phyloP scores from a whole-genome alignment of 129 eudicot species.

The Apium graveolens region DNA sequence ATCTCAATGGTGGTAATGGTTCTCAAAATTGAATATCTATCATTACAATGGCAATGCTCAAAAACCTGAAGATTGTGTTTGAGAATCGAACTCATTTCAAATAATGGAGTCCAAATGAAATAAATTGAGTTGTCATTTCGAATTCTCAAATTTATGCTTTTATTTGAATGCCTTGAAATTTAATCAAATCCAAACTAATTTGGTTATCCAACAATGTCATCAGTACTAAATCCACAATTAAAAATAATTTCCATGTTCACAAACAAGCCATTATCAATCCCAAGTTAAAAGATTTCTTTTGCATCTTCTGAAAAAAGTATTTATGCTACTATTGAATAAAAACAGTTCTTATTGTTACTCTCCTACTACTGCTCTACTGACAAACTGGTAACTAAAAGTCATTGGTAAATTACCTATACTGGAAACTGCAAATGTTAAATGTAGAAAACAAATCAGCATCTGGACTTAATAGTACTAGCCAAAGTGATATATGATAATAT shows the following conservation, averaged over 20 bases:
- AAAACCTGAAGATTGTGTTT: not conserved
- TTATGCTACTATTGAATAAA: too few relatives aligned
- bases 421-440: not conserved
- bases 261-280: not conserved
- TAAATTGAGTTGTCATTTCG: too few relatives aligned
- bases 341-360: not conserved
- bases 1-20: not conserved
- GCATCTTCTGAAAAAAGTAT: too few relatives aligned
- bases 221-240: too few relatives aligned
- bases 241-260: too few relatives aligned
- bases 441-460: not conserved
- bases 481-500: not conserved
- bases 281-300: not conserved
- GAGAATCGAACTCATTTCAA: too few relatives aligned
- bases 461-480: not conserved
- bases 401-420: not conserved
- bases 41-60: not conserved
- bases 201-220: too few relatives aligned
- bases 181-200: too few relatives aligned
- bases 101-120: too few relatives aligned
- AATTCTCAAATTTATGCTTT: too few relatives aligned
- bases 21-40: not conserved
- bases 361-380: not conserved
- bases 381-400: not conserved
- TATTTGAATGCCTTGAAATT: too few relatives aligned